Evolutionary conservation across 2,329 filamentous ascomycete genomes (phyloP).

Genomic region (Ophiosphaerella herpotricha): DNA sequence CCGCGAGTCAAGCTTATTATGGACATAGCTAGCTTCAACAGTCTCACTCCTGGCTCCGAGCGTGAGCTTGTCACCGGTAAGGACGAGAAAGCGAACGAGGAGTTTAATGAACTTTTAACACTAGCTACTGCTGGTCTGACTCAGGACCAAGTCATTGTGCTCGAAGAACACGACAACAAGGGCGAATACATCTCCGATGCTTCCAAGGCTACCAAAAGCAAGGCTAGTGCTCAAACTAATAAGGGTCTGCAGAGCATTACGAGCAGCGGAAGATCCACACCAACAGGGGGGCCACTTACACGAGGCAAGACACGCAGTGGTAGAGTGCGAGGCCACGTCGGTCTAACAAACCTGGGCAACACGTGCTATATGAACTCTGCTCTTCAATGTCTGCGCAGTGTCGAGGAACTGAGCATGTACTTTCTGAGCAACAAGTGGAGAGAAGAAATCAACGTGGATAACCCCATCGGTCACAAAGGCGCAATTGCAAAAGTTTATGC

Average conservation of each 20-base stretch:
- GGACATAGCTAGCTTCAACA: conserved; percentile 65
- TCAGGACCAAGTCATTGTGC: conserved; percentile 76
- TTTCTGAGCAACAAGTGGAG: conserved; percentile 73
- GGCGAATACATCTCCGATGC: conserved; percentile 61
- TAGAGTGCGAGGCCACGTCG: conserved; percentile 75
- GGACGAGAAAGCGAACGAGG: conserved; percentile 73
- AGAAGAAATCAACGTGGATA: conserved; percentile 80
- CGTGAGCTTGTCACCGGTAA: conserved; percentile 66
- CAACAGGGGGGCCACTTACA: conserved; percentile 67
- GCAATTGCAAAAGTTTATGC: conserved; percentile 86
- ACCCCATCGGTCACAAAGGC: conserved; percentile 84
- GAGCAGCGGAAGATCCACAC: conserved; percentile 69
- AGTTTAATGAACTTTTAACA: conserved; percentile 75
- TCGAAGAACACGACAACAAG: conserved; percentile 71
- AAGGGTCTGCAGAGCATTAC: conserved; percentile 47
- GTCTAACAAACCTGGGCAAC: conserved; percentile 88
- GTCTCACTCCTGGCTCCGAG: conserved; percentile 65
- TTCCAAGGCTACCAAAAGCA: conserved; percentile 51
- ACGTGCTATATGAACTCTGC: conserved; percentile 99
- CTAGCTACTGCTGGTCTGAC: conserved; percentile 70
- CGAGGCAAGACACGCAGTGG: conserved; percentile 73
- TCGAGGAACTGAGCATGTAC: conserved; percentile 91
- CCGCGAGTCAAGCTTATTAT: conserved; percentile 60
- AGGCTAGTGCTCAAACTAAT: conserved; percentile 40
- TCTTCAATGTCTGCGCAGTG: conserved; percentile 88